A percentile compares a stretch with the other conserved stretches of the same genome.
Conservation (phyloP, 2,329 filamentous ascomycete species). For the Trichoderma sp. region DNA sequence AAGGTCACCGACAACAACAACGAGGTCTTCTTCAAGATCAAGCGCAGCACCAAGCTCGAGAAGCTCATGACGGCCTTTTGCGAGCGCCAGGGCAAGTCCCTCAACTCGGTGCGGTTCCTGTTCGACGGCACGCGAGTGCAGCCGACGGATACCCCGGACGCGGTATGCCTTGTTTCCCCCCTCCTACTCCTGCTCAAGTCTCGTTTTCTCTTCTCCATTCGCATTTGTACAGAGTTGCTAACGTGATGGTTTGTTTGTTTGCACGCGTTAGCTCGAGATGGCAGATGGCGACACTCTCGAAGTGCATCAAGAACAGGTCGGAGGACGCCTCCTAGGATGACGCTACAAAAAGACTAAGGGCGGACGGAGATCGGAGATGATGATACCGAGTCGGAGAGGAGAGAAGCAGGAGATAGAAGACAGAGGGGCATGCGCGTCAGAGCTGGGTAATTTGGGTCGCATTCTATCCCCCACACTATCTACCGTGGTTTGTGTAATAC, state of each 20-base stretch:
- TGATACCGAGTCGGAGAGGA: neutral
- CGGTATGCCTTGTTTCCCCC: constrained; percentile 58
- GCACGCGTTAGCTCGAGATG: constrained; percentile 74
- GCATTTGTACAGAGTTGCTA: constrained; percentile 54
- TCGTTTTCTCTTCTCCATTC: neutral
- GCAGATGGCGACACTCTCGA: constrained; percentile 92
- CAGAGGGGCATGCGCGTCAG: neutral
- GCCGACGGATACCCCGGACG: constrained; percentile 83
- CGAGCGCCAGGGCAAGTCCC: constrained; percentile 87
- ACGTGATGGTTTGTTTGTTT: neutral
- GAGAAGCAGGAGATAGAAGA: neutral
- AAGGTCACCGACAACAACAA: constrained; percentile 99
- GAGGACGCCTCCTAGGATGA: constrained; percentile 51
- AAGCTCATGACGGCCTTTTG: constrained; percentile 99
- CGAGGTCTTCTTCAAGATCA: constrained; percentile 99
- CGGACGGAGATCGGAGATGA: neutral
- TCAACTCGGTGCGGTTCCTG: constrained; percentile 83
- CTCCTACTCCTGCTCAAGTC: neutral
- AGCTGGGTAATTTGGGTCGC: constrained; percentile 9
- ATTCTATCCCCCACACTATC: constrained; percentile 7
- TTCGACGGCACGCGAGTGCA: constrained; percentile 96
- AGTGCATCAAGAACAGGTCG: constrained; percentile 97
- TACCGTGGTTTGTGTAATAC: constrained; percentile 16
- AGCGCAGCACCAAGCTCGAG: constrained; percentile 90
- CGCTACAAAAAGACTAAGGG: neutral